A percentile compares a stretch with the other conserved stretches of the same genome.
Conservation (phyloP, 1,284 basidiomycete species). For the Cerioporus squamosus region DNA sequence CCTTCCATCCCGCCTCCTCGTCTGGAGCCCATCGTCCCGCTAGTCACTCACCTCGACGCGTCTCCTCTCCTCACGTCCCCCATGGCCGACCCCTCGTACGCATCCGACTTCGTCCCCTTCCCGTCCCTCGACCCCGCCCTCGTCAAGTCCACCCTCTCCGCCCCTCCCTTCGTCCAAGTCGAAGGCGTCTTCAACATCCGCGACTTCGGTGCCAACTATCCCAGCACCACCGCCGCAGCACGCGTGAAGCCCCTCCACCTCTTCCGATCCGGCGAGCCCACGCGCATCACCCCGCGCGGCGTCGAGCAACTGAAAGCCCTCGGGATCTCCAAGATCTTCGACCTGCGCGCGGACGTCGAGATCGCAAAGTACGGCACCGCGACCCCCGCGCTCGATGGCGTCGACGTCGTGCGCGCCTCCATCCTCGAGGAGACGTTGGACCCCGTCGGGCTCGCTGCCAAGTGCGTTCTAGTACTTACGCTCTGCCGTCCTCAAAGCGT, state of each 20-base stretch:
- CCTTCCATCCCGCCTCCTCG: too few relatives aligned
- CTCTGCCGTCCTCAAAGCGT: too few relatives aligned
- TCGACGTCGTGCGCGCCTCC: conserved; percentile 36
- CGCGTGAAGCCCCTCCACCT: conserved; percentile 38
- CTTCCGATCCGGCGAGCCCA: conserved; percentile 46
- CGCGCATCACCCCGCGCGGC: conserved; percentile 41
- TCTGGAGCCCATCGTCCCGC: too few relatives aligned
- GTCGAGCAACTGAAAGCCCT: conserved; percentile 40
- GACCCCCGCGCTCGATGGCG: conserved; percentile 35
- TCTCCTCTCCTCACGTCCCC: not conserved
- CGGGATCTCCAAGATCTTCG: conserved; percentile 44
- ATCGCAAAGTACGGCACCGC: conserved; percentile 38
- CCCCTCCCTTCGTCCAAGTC: conserved; percentile 45
- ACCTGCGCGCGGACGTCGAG: conserved; percentile 45
- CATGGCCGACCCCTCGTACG: not conserved
- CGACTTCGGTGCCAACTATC: conserved; percentile 37
- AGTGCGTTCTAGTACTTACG: too few relatives aligned
- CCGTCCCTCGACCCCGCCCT: not conserved
- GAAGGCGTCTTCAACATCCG: conserved; percentile 48
- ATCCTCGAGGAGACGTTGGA: conserved; percentile 36
- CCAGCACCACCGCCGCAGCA: conserved; percentile 7
- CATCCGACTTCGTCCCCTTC: not conserved
- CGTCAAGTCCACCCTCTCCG: conserved; percentile 10
- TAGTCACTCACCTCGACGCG: too few relatives aligned
- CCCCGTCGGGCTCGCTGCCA: conserved; percentile 32